Evolutionary conservation across 306 rosid genomes (phyloP).

Genomic region (Vigna hirtella): DNA sequence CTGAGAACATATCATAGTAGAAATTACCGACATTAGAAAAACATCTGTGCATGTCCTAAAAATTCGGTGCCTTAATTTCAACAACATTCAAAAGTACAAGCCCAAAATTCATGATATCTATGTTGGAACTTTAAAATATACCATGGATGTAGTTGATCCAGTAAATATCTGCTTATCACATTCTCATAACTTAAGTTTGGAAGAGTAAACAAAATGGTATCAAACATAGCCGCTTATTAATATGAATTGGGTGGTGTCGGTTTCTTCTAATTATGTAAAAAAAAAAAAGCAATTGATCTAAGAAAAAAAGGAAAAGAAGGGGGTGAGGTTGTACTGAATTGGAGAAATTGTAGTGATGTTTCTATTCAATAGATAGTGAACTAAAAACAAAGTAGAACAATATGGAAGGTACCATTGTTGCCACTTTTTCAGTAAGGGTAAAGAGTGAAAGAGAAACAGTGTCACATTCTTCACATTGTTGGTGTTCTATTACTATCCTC

Average conservation of each 20-base stretch:
- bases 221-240: background rate
- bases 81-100: background rate
- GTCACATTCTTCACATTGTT: background rate
- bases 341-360: constrained; percentile 13
- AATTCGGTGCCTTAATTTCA: background rate
- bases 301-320: background rate
- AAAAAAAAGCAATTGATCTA: background rate
- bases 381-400: constrained; percentile 1
- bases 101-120: background rate
- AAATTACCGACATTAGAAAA: background rate
- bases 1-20: constrained; percentile 45
- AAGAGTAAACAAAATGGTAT: background rate
- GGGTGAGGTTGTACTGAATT: background rate
- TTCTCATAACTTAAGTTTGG: background rate
- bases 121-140: background rate
- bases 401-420: constrained; percentile 23
- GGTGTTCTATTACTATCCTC: constrained; percentile 11
- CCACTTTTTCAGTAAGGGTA: background rate
- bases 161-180: background rate
- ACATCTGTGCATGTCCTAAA: background rate
- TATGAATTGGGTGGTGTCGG: background rate
- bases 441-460: background rate
- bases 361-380: constrained; percentile 10
- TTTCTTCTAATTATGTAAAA: constrained; percentile 7
- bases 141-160: background rate